A percentile compares a stretch with the other conserved stretches of the same genome.
These are phyloP conservation scores for Gypsophila paniculata DNA, from an alignment of 179 eudicot species.

Conservation along the genomic window DNA sequence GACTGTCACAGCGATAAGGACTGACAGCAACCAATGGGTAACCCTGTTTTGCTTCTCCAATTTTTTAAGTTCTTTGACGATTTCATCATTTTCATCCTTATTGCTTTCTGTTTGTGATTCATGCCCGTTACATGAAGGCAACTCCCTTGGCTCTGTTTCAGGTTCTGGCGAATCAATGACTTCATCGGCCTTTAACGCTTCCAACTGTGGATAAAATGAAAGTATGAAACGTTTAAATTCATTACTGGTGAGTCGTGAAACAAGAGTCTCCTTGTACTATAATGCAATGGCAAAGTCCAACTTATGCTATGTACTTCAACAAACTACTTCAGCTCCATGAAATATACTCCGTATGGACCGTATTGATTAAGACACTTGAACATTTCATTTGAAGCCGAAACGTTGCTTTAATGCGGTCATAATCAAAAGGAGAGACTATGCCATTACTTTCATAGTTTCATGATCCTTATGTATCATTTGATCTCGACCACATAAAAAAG, in stretches of 20 bases:
- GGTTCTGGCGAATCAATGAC: constrained; percentile 26
- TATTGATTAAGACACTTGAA: no score
- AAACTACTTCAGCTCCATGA: no score
- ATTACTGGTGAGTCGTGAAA: no score
- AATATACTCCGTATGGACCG: no score
- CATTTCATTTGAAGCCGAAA: background rate
- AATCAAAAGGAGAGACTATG: no score
- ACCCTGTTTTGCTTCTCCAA: constrained; percentile 60
- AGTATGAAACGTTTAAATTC: no score
- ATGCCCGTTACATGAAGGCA: constrained; percentile 6
- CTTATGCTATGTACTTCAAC: no score
- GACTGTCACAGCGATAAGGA: constrained; percentile 51
- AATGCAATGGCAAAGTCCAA: background rate
- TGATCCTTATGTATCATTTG: no score
- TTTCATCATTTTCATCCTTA: constrained; percentile 27
- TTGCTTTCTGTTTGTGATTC: constrained; percentile 20
- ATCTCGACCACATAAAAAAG: no score
- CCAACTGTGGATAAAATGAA: constrained; percentile 44
- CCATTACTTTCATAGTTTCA: no score
- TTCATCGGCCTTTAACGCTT: constrained; percentile 36
- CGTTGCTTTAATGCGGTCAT: background rate
- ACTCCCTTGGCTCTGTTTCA: constrained; percentile 17
- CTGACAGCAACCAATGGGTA: constrained; percentile 68
- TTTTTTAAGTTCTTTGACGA: constrained; percentile 50
- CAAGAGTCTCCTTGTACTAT: no score